Evolutionary conservation across 768 basidiomycete genomes (phyloP).

Genomic region (Lepiota venenata): DNA sequence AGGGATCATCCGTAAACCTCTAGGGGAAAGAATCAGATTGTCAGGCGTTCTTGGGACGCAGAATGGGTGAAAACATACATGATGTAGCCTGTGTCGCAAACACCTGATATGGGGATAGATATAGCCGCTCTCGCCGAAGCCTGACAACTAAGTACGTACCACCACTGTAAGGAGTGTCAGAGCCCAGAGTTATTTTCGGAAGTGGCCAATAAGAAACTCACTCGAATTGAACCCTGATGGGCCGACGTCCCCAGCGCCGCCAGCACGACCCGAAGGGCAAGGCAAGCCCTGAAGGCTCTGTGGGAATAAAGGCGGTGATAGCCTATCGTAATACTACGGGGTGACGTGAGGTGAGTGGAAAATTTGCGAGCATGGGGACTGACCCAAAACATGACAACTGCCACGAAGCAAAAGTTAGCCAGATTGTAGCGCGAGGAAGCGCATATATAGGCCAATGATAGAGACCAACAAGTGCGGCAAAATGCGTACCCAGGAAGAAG

Average conservation of each 20-base stretch:
- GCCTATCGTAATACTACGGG: conserved; percentile 62
- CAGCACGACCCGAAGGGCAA: conserved; percentile 52
- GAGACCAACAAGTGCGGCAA: conserved; percentile 52
- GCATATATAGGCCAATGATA: conserved; percentile 44
- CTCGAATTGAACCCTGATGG: conserved; percentile 81
- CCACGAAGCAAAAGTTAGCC: conserved; percentile 58
- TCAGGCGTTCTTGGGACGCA: background rate
- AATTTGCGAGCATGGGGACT: conserved; percentile 17
- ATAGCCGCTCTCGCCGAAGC: background rate
- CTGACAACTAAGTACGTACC: conserved; percentile 29
- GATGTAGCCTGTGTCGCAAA: conserved; percentile 71
- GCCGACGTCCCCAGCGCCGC: conserved; percentile 69
- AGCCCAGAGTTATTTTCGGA: background rate
- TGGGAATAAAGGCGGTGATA: conserved; percentile 83
- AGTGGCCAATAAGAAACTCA: conserved; percentile 21
- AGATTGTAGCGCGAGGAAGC: conserved; percentile 41
- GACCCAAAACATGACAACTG: conserved; percentile 72
- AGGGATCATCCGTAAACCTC: conserved; percentile 71
- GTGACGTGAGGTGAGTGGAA: conserved; percentile 5
- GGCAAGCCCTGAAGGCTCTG: conserved; percentile 57
- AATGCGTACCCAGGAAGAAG: conserved; percentile 56
- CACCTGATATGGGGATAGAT: conserved; percentile 38
- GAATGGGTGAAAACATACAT: conserved; percentile 38
- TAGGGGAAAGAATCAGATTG: conserved; percentile 17
- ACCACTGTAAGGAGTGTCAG: conserved; percentile 37